These are phyloP conservation scores for Ascosphaera aggregata DNA, from an alignment of 2,329 filamentous ascomycete species.

Conservation along the genomic window DNA sequence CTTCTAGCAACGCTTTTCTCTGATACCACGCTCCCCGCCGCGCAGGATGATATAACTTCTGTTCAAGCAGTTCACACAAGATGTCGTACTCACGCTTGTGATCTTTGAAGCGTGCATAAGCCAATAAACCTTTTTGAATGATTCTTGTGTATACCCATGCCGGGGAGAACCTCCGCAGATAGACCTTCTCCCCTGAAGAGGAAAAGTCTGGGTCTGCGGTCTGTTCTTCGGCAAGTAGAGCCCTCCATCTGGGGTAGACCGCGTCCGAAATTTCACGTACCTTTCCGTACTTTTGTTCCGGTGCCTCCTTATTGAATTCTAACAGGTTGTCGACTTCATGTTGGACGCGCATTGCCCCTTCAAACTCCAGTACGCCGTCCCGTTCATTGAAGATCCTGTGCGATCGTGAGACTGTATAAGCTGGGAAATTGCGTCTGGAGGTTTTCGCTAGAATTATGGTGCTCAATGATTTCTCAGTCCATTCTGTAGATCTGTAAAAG, in stretches of 20 bases:
- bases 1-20: slow-evolving; percentile 77
- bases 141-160: slow-evolving; percentile 88
- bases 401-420: slow-evolving; percentile 75
- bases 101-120: slow-evolving; percentile 61
- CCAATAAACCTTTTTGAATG: slow-evolving; percentile 61
- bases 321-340: slow-evolving; percentile 59
- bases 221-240: slow-evolving; percentile 48
- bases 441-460: slow-evolving; percentile 88
- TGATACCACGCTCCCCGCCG: slow-evolving; percentile 87
- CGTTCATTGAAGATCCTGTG: slow-evolving; percentile 71
- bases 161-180: slow-evolving; percentile 71
- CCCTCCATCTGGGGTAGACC: slow-evolving; percentile 61
- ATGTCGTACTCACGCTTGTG: slow-evolving; percentile 54
- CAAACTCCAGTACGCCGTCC: slow-evolving; percentile 59
- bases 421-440: slow-evolving; percentile 63
- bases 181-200: slow-evolving; percentile 64
- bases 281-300: slow-evolving; percentile 38
- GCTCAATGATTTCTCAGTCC: slow-evolving; percentile 91
- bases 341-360: slow-evolving; percentile 62
- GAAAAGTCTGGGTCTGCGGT: slow-evolving; percentile 55
- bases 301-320: slow-evolving; percentile 51
- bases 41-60: slow-evolving; percentile 65
- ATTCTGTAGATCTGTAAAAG: slow-evolving; percentile 87
- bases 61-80: slow-evolving; percentile 49
- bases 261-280: slow-evolving; percentile 50